phyloP scores from a whole-genome alignment of 2,329 filamentous ascomycete species.

The Colletotrichum endophyticum region DNA sequence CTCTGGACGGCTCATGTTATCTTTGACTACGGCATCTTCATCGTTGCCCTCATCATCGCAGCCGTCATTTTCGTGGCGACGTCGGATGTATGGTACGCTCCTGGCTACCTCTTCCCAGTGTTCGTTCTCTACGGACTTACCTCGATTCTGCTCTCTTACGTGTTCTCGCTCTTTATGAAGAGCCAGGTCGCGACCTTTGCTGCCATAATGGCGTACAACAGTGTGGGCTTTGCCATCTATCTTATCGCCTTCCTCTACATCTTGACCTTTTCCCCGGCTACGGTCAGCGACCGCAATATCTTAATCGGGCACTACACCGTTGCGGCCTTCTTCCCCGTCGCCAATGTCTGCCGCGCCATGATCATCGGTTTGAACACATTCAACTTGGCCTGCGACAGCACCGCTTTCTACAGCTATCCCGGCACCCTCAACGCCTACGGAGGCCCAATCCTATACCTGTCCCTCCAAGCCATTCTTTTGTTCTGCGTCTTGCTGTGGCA shows the following conservation, averaged over 20 bases:
- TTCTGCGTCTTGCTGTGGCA: conserved; percentile 78
- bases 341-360: conserved; percentile 74
- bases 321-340: conserved; percentile 75
- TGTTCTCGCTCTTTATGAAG: conserved; percentile 78
- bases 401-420: conserved; percentile 69
- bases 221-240: conserved; percentile 73
- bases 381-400: conserved; percentile 74
- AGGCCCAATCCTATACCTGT: conserved; percentile 82
- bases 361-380: conserved; percentile 85
- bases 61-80: conserved; percentile 71
- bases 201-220: conserved; percentile 78
- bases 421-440: conserved; percentile 77
- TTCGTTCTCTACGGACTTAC: conserved; percentile 70
- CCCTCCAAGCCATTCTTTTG: conserved; percentile 73
- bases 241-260: conserved; percentile 68
- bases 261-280: conserved; percentile 45
- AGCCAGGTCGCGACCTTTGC: conserved; percentile 87
- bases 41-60: conserved; percentile 70
- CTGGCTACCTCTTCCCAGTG: conserved; percentile 82
- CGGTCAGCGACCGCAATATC: conserved; percentile 67
- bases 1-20: conserved; percentile 83
- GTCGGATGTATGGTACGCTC: conserved; percentile 74
- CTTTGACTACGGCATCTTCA: conserved; percentile 80
- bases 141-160: conserved; percentile 77
- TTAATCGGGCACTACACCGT: conserved; percentile 82